These are phyloP conservation scores for Diaporthe sp. DNA, from an alignment of 2,329 filamentous ascomycete species.

Conservation along the genomic window DNA sequence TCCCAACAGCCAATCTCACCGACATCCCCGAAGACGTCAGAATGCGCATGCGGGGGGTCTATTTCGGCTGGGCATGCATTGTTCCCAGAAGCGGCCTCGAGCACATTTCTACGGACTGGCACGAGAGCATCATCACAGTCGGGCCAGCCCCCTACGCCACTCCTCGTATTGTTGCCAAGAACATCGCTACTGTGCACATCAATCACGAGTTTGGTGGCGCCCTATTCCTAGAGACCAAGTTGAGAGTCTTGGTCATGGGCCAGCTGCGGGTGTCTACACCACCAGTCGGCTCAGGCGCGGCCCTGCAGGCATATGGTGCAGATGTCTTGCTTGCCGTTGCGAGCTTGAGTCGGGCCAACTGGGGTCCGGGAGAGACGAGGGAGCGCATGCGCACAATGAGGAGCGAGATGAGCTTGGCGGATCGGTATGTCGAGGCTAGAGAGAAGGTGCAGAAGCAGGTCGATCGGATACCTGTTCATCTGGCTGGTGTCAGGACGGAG, in stretches of 20 bases:
- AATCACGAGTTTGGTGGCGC: slow-evolving; percentile 63
- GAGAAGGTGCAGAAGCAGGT: slow-evolving; percentile 66
- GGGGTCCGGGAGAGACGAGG: slow-evolving; percentile 58
- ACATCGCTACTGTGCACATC: slow-evolving; percentile 67
- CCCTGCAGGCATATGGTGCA: slow-evolving; percentile 50
- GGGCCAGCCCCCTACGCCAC: slow-evolving; percentile 63
- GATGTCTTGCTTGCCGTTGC: slow-evolving; percentile 61
- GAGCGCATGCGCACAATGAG: slow-evolving; percentile 55
- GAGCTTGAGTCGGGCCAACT: slow-evolving; percentile 61
- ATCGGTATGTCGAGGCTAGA: slow-evolving; percentile 63
- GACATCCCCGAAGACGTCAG: slow-evolving; percentile 67
- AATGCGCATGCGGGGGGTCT: slow-evolving; percentile 71
- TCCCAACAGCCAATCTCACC: slow-evolving; percentile 68
- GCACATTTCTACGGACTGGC: slow-evolving; percentile 63
- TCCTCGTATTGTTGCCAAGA: slow-evolving; percentile 62
- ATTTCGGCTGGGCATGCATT: slow-evolving; percentile 74
- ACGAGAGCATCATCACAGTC: slow-evolving; percentile 70
- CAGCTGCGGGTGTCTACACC: slow-evolving; percentile 50
- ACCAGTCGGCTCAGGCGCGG: slow-evolving; percentile 58
- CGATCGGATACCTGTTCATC: slow-evolving; percentile 71
- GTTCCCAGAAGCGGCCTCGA: slow-evolving; percentile 52
- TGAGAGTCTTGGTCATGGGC: slow-evolving; percentile 73
- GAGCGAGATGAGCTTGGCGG: slow-evolving; percentile 58
- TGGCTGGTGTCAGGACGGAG: slow-evolving; percentile 69
- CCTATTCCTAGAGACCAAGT: slow-evolving; percentile 56